Percentiles rank a stretch among this genome's conserved stretches.
phyloP scores from a whole-genome alignment of 1,284 basidiomycete species.

The Ganoderma lucidum region DNA sequence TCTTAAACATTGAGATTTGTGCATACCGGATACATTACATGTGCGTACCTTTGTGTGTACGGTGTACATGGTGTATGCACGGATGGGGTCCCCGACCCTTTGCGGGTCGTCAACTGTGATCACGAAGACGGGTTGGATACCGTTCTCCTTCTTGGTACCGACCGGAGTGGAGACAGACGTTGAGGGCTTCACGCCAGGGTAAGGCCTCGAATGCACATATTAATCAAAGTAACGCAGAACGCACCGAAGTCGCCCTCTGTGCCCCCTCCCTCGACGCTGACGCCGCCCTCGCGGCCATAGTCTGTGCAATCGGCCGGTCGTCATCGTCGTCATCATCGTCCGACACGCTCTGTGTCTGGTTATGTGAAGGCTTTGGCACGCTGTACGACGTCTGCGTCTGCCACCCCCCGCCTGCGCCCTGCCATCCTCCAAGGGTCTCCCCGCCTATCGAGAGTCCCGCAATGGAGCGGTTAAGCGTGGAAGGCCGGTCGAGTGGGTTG shows the following conservation, averaged over 20 bases:
- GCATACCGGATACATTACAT: background rate
- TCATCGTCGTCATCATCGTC: constrained; percentile 77
- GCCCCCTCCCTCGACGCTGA: constrained; percentile 42
- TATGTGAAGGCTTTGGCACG: constrained; percentile 20
- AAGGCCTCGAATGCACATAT: background rate
- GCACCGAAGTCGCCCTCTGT: constrained; percentile 40
- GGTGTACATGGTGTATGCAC: constrained; percentile 94
- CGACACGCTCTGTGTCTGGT: constrained; percentile 42
- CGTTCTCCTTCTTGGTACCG: constrained; percentile 45
- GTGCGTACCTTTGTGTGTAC: constrained; percentile 81
- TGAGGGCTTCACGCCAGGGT: constrained; percentile 25
- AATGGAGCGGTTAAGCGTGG: constrained; percentile 54
- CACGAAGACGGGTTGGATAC: constrained; percentile 69
- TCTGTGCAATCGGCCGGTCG: constrained; percentile 74
- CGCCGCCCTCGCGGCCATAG: constrained; percentile 39
- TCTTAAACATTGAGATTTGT: background rate
- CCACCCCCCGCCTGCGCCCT: constrained; percentile 52
- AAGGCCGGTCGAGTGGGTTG: constrained; percentile 60
- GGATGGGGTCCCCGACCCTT: constrained; percentile 91
- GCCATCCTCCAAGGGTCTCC: constrained; percentile 58
- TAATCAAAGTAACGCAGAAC: constrained; percentile 10
- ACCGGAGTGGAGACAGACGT: constrained; percentile 18
- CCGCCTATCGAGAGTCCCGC: constrained; percentile 69
- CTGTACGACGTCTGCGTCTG: constrained; percentile 46
- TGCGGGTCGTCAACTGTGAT: constrained; percentile 94